Evolutionary conservation across 495 filamentous ascomycete genomes (phyloP), one percentile per base, ranked within the genome.

Genomic region (Talaromyces liani): DNA sequence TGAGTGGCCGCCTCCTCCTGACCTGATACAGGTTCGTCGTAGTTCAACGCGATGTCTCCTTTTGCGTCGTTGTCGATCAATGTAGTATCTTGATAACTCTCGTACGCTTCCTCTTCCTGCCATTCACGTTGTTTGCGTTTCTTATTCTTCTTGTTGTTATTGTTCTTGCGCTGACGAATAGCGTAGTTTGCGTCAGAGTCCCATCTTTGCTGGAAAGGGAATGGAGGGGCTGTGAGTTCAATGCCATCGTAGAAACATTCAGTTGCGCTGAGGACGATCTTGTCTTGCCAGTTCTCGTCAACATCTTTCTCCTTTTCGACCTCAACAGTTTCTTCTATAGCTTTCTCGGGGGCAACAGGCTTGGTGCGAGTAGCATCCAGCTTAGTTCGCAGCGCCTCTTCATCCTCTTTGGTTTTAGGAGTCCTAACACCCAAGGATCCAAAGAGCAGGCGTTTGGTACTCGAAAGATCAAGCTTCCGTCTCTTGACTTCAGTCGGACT

Each of bases 191-290:
- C 89, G 60, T 91, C 87, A 3, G 82, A 78, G 73, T 97, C 91
- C 92, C 92, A 97, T 60, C 89, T 85, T 72, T 96, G 91, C 12
- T 87, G 77, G 66, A 98, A 98, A 0, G 94, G 94, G 70, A 96
- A 98, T 3, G 90, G 90, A 0, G 94, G 93, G 22, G 87, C 81
- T 62, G 84, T 91, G 34, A 97, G 78, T 62, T 85, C 75, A 57
- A 92, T 77, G n/a, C 85, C 85, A 24, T 92, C 85, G 58, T 86
- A 75, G 64, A 88, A 83, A 71, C 94, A 97, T 71, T 98, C 94
- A 10, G 92, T 88, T 54, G 92, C 93, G 57, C 78, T 79, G 31
- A 90, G 71, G 47, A 77, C 82, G 39, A 97, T 87, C 69, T 87
- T 93, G 8, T 85, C 70, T 65, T 84, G 84, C 93, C 93, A 98